Base-by-base conservation (phyloP, 2,329 filamentous ascomycete species). In the Colletotrichum eleusines region DNA sequence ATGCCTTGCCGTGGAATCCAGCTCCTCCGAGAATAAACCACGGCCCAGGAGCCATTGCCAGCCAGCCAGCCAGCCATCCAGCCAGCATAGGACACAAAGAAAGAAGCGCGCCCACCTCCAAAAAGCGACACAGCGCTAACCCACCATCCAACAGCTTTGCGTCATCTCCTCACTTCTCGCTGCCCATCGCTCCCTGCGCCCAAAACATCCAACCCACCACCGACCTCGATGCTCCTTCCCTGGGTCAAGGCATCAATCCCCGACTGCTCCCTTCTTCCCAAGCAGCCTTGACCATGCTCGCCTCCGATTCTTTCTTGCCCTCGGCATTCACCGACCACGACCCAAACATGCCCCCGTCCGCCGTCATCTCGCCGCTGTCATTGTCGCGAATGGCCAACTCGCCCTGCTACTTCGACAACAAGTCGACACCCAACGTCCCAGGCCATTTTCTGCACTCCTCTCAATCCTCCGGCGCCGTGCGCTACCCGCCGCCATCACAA, bases 291-390 rank as follows among this genome's bases (percentile, higher is more conserved):
- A 78, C 80, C 72, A 84, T 80, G 72, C 69, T 83, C 42, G 79
- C 80, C 42, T 77, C 81, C 69, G 82, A 85, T 73, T 81, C 83
- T 35, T 84, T 84, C 75, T 76, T 83, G 74, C 81, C 83, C 14
- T 79, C 79, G 57, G 80, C 80, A 72, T 78, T 77, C 62, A 74
- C 78, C 71, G 81, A 83, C 58, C 77, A 76, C 74, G 78, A 79
- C 50, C 75, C 73, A 33, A 74, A 77, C 33, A 73, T 78, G 66
- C 65, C 76, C 59, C 73, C 78, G 38, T 79, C 76, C 67, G 81
- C 81, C 23, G 74, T 82, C 70, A 80, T 83, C 7, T 84, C 82
- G 40, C 81, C 83, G 44, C 74, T 84, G 70, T 77, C 81, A 18
- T 78, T 77, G 23, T 77, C 80, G 28, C 72, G 78, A 63, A 76